phyloP scores from a whole-genome alignment of 148 eudicot genomes.

The Salicornia ramosissima region DNA sequence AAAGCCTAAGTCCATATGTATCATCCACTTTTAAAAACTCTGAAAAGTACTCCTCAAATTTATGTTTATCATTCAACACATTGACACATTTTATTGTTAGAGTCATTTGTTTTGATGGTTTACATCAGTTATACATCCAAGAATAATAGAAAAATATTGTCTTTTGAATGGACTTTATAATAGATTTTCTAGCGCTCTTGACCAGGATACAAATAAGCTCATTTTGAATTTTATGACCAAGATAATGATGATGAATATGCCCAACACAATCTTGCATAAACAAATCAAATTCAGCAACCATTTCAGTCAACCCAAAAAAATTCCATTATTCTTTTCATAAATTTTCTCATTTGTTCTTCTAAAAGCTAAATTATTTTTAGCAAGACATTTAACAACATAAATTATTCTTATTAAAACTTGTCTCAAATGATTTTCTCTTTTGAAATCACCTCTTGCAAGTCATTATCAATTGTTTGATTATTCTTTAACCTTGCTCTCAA shows the following conservation, averaged over 20 bases:
- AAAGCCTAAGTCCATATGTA: neutral
- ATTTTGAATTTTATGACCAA: neutral
- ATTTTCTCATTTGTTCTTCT: neutral
- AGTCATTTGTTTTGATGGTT: constrained; percentile 7
- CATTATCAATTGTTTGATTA: no score
- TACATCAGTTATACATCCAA: constrained; percentile 8
- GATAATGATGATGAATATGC: neutral
- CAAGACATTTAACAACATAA: no score
- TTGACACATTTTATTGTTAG: neutral
- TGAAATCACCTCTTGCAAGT: no score
- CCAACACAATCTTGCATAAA: neutral
- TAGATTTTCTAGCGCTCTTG: neutral
- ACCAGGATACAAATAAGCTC: neutral
- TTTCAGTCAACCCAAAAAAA: neutral
- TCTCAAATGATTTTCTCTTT: no score
- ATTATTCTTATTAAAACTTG: no score
- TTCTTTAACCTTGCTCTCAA: no score
- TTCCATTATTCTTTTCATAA: neutral
- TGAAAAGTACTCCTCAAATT: constrained; percentile 6
- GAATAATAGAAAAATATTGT: constrained; percentile 1
- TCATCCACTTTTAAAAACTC: neutral
- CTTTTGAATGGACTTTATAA: neutral
- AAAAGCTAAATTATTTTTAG: no score
- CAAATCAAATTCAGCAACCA: neutral
- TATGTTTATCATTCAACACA: neutral